Evolutionary conservation across 805 yeast genomes (phyloP), one percentile per base, ranked within the genome.

Genomic region (Limtongia smithiae): DNA sequence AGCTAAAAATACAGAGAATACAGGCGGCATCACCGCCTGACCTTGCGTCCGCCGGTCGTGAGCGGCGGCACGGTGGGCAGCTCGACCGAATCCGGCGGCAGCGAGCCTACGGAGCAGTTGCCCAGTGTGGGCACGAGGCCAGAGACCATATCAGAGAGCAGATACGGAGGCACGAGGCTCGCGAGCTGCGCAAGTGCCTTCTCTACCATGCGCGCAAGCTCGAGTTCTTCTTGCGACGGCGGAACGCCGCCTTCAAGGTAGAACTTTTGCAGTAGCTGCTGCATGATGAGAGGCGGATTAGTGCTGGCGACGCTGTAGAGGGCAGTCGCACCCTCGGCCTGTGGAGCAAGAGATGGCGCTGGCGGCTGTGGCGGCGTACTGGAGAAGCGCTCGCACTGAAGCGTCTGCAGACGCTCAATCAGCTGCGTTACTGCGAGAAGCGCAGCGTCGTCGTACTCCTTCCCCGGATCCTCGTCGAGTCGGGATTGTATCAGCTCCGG

Each of bases 341-440:
- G 59, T 61, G 39, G 45, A 25, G 32, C 63, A 48, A 27, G 59
- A 54, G 28, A 57, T n/a, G n/a, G n/a, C 54, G 12, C 59, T 39
- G 51, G 54, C 28, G 48, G 51, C 18, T 30, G 41, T 46, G 50
- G 60, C 56, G 30, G 57, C 39, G 60, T 39, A 11, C 58, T 54
- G 12, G 55, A 37, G 24, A 69, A 67, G 54, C 88, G 72, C 36
- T 67, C 60, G 15, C 74, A 68, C 62, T 85, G 81, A 28, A 79
- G 51, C 21, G 67, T 66, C 54, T 78, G 77, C 22, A 85, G 63
- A 49, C 78, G 74, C 9, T 71, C 56, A 20, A 85, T 59, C 37
- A 76, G 66, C 38, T 67, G 61, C 25, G 75, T 71, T 32, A 82
- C 71, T 17, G 71, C 65, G 42, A 73, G 62, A 37, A 68, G 65